Percentiles rank a stretch among this genome's conserved stretches.
Evolutionary conservation across 345 rosid species (phyloP).

Genomic region (Eucalyptus tenuipes): DNA sequence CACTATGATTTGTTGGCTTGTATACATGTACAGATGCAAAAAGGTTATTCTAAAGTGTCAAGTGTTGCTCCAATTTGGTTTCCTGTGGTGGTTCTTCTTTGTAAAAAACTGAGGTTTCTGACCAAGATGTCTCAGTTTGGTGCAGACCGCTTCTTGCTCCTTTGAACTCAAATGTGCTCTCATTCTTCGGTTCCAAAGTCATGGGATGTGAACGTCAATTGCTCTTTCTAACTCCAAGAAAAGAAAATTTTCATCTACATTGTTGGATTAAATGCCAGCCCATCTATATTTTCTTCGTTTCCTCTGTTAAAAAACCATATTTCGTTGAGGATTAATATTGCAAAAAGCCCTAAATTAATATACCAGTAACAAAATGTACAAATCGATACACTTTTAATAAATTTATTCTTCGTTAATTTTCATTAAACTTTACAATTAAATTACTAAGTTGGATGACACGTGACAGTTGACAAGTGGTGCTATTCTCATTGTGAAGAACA

Average conservation of each 20-base stretch:
- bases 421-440: no score
- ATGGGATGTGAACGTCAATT: background rate
- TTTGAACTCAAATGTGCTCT: background rate
- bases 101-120: background rate
- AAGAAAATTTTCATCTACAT: background rate
- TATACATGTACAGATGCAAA: conserved; percentile 21
- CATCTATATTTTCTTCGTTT: background rate
- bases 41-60: background rate
- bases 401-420: no score
- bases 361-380: no score
- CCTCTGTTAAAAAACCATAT: background rate
- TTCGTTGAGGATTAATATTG: no score
- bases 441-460: no score
- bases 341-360: no score
- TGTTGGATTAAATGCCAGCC: background rate
- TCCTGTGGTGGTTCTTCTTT: background rate
- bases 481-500: conserved; percentile 41
- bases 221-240: background rate
- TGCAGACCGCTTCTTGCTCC: background rate
- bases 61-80: background rate
- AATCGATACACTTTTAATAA: no score
- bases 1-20: background rate
- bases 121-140: background rate
- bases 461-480: rapidly evolving
- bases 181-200: background rate